Conservation (phyloP, 257 asterid genomes). For the Prunella vulgaris region DNA sequence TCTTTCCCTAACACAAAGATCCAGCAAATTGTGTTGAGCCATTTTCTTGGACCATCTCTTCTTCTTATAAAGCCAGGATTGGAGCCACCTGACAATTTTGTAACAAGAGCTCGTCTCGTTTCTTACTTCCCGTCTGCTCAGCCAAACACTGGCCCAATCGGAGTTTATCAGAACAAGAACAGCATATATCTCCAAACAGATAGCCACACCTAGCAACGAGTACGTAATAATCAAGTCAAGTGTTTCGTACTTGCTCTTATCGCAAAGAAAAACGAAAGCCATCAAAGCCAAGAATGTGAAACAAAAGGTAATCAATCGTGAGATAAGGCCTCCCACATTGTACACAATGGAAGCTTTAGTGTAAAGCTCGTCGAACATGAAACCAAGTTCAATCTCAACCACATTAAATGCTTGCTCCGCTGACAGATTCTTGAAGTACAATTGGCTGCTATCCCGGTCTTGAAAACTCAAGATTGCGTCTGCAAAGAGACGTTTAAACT, state of each 20-base stretch:
- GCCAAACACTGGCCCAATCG: conserved; percentile 36
- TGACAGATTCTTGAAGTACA: conserved; percentile 18
- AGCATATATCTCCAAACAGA: conserved; percentile 34
- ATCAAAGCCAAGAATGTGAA: conserved; percentile 19
- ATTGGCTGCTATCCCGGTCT: conserved; percentile 40
- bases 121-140: neutral
- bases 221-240: conserved; percentile 36
- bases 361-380: conserved; percentile 43
- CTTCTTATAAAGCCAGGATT: neutral
- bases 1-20: conserved; percentile 29
- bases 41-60: conserved; percentile 45
- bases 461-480: conserved; percentile 53
- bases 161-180: conserved; percentile 16
- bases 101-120: neutral
- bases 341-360: conserved; percentile 39
- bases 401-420: conserved; percentile 30
- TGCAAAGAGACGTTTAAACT: conserved; percentile 45
- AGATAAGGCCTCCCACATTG: conserved; percentile 23
- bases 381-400: conserved; percentile 49
- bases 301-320: conserved; percentile 23
- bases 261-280: conserved; percentile 17
- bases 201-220: conserved; percentile 30
- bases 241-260: conserved; percentile 18
- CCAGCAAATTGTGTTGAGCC: conserved; percentile 39
- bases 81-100: neutral